phyloP scores from a whole-genome alignment of 257 asterid species.

The Penstemon davidsonii region DNA sequence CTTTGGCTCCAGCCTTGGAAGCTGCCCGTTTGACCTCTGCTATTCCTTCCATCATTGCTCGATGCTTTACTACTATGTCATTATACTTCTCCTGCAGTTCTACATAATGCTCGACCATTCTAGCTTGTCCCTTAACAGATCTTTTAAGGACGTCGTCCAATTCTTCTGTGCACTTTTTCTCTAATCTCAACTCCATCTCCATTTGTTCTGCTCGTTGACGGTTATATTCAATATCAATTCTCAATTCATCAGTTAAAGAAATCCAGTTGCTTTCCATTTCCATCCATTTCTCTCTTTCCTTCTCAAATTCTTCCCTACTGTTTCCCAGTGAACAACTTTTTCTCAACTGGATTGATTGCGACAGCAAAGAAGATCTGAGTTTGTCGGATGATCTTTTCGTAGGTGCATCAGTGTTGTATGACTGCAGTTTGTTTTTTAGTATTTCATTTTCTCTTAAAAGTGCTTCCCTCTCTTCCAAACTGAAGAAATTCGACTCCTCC shows the following conservation, averaged over 20 bases:
- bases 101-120: conserved; percentile 89
- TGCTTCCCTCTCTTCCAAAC: conserved; percentile 59
- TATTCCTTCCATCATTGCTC: conserved; percentile 71
- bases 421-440: conserved; percentile 56
- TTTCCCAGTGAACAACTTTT: conserved; percentile 51
- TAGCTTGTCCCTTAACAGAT: conserved; percentile 74
- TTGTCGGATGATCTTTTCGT: conserved; percentile 63
- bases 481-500: conserved; percentile 39
- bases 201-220: conserved; percentile 72
- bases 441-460: conserved; percentile 70
- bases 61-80: conserved; percentile 62
- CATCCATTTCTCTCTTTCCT: conserved; percentile 82
- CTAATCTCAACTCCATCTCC: conserved; percentile 71
- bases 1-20: conserved; percentile 84
- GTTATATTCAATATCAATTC: conserved; percentile 75
- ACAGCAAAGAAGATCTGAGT: conserved; percentile 73
- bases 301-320: conserved; percentile 72
- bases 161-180: conserved; percentile 80
- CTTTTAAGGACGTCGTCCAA: conserved; percentile 82
- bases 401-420: conserved; percentile 43
- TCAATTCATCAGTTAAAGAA: conserved; percentile 84
- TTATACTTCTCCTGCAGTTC: conserved; percentile 89
- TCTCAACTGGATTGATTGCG: conserved; percentile 79
- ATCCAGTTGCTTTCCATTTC: conserved; percentile 99
- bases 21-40: conserved; percentile 91